Percentiles rank a stretch among this genome's conserved stretches.
phyloP scores from a whole-genome alignment of 2,329 filamentous ascomycete species.

The Pseudogymnoascus sp. region DNA sequence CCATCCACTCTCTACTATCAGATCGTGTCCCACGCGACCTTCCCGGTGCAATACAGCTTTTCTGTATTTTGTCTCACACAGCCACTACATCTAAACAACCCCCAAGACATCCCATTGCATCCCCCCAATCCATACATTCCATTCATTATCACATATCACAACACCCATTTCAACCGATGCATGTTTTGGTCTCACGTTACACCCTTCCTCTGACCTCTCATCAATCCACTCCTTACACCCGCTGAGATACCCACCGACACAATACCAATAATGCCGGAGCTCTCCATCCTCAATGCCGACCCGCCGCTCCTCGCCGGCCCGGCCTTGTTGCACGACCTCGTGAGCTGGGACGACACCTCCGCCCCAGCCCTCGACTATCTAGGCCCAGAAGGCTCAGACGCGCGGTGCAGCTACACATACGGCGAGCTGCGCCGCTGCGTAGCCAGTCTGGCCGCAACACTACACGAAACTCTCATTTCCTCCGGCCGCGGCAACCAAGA shows the following conservation, averaged over 20 bases:
- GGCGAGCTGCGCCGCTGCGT: slow-evolving; percentile 35
- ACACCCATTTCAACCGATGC: neutral
- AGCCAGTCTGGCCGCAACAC: slow-evolving; percentile 17
- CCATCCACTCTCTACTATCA: neutral
- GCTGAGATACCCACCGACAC: neutral
- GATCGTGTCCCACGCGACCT: neutral
- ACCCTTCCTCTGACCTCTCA: neutral
- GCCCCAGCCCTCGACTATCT: slow-evolving; percentile 57
- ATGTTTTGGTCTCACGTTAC: neutral
- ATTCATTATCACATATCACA: neutral
- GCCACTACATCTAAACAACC: neutral
- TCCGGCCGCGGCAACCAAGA: slow-evolving; percentile 8
- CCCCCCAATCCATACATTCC: neutral
- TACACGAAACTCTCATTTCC: slow-evolving; percentile 17
- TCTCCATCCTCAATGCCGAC: slow-evolving; percentile 51
- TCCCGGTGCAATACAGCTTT: no score
- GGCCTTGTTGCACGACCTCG: slow-evolving; percentile 52
- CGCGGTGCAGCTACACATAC: slow-evolving; percentile 24
- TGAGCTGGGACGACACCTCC: slow-evolving; percentile 35
- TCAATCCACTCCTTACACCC: neutral
- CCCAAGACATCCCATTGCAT: neutral
- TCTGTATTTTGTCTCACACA: neutral
- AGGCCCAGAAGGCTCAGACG: slow-evolving; percentile 33
- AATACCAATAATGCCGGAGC: slow-evolving; percentile 9
- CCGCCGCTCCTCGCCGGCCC: slow-evolving; percentile 47